Evolutionary conservation across 352 stramenopile species (phyloP), one percentile per base, ranked within the genome.

Genomic region (Pythium rishiriense): DNA sequence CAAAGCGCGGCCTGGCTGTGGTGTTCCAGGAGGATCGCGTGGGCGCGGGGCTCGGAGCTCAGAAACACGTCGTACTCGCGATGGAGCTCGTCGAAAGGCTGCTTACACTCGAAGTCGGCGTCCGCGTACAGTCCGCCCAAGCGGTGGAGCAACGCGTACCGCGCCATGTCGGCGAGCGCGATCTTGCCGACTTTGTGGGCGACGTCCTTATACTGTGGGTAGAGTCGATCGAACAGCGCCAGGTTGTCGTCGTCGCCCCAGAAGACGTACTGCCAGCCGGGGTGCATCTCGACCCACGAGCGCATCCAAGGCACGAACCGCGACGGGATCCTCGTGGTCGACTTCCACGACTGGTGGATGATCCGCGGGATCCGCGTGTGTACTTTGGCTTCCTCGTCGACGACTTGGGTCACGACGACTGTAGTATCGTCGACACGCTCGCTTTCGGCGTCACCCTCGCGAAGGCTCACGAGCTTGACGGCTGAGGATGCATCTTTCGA

Each of bases 311-410:
- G 72, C 17, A 66, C 57, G 61, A 88, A 85, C 14, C 69, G 73
- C 5, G 42, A 64, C 15, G 79, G 77, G 57, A 88, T 82, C 19
- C 61, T 52, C 15, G 72, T 50, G 25, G 57, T 52, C 12, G 52
- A 70, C 51, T 84, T 88, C 74, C 77, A 87, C 17, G 77, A 85
- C 60, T 88, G 77, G 55, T 88, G 78, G 51, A 85, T 83, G 39
- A 88, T 56, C 42, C 37, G 66, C 26, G 77, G 78, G 62, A 88
- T 85, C 25, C 31, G 31, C 31, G 31, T 35, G 5, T 35, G 31
- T 10, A 10, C 31, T 35, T 5, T 11, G 5, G 31, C 31, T 5
- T 35, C 31, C 5, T 35, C 31, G 31, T 11, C 10, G 31, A 11
- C 31, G 31, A 10, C 31, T n/a, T n/a, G n/a, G n/a, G n/a, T n/a